Base-by-base conservation (phyloP, 257 asterid species). In the Verbena officinalis region DNA sequence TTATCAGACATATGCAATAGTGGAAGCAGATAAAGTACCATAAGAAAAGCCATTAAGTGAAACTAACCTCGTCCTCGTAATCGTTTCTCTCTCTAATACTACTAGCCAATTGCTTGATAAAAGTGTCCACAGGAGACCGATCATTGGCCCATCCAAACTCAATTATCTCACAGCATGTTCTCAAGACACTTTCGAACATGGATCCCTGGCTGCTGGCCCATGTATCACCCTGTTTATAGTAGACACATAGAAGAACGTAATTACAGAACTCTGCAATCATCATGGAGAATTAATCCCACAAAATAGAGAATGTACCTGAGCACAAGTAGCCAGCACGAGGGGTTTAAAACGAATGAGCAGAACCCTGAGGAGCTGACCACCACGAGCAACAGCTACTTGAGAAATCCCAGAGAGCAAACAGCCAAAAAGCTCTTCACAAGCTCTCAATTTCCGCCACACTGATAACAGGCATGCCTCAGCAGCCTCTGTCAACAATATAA, bases 61-160 rank as follows among this genome's bases (percentile, higher is more conserved):
- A 14, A 61, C 84, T 68, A 74, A 90, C 99, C 93, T 83, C 96
- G 72, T 91, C 96, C 61, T 80, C 97, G 43, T 81, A 81, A 78
- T 88, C 92, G 76, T 86, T 86, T 70, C 93, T 83, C 68, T 90
- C 99, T 42, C 97, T 89, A 65, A 90, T 82, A 75, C 90, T 78
- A 65, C 94, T 69, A 61, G 99, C 95, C 73, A 94, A 73, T 62
- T 96, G 96, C 96, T 84, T 75, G 51, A 94, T 94, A 78, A 94
- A 94, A 17, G 99, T 88, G 71, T 90, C 99, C 72, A 94, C 79
- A 9, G 99, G 97, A 51, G 97, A 84, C 72, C 96, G 76, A 59
- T 94, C 97, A 81, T 78, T 90, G 43, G 68, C 63, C 99, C 97
- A 90, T 77, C 97, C 99, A 77, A 84, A 86, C 62, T 88, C 92